A percentile compares a stretch with the other conserved stretches of the same genome.
Evolutionary conservation across 1,139 yeast genomes (phyloP).

Genomic region (Geotrichum fermentans): DNA sequence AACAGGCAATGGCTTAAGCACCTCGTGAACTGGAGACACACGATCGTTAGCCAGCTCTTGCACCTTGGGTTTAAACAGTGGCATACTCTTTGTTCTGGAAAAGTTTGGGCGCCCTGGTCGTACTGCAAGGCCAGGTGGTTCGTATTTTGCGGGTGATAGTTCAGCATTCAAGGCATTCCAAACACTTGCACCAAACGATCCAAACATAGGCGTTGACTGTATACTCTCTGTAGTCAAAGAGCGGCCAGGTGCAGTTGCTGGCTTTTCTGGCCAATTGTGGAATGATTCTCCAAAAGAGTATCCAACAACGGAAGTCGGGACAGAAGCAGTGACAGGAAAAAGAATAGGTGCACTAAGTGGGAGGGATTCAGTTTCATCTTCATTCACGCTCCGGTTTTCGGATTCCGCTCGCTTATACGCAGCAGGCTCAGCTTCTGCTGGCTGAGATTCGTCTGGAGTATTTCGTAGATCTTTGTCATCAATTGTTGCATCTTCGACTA

Average conservation of each 20-base stretch:
- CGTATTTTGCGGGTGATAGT: background rate
- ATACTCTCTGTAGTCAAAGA: slow-evolving; percentile 1
- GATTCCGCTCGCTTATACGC: background rate
- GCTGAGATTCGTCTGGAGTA: no score
- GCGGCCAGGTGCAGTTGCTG: background rate
- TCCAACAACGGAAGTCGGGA: slow-evolving; percentile 3
- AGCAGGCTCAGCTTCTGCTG: no score
- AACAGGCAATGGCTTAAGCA: no score
- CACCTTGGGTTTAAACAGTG: background rate
- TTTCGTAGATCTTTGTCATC: no score
- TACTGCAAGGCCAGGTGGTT: background rate
- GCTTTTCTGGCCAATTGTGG: background rate
- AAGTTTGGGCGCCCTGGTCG: background rate
- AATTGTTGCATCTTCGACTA: no score
- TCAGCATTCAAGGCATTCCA: slow-evolving; percentile 5
- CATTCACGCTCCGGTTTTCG: background rate
- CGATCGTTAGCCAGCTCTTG: no score
- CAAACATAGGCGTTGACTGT: slow-evolving; percentile 5
- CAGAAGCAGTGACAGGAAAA: slow-evolving; percentile 1
- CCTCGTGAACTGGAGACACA: no score
- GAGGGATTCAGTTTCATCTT: background rate
- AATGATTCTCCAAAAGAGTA: slow-evolving; percentile 8
- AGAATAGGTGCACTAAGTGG: slow-evolving; percentile 1
- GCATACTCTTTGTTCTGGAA: background rate
- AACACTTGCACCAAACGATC: slow-evolving; percentile 7